These are phyloP conservation scores for Teratosphaeria destructans DNA, from an alignment of 2,329 filamentous ascomycete genomes.

Conservation along the genomic window DNA sequence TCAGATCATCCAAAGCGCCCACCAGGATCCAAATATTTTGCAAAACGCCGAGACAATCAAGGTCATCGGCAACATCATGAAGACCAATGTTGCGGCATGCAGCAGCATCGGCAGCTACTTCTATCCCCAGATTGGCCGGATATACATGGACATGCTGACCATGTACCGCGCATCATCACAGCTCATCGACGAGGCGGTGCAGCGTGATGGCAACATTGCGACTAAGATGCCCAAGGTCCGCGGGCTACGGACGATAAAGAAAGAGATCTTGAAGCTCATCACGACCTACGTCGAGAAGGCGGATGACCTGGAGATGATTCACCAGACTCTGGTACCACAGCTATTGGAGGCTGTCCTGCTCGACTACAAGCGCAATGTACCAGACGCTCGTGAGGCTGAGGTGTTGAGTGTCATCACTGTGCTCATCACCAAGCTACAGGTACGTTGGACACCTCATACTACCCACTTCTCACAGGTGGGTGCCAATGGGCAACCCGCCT, in stretches of 20 bases:
- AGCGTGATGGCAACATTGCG: slow-evolving; percentile 77
- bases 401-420: slow-evolving; percentile 96
- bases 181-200: slow-evolving; percentile 87
- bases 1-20: slow-evolving; percentile 80
- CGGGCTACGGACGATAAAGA: slow-evolving; percentile 94
- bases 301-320: slow-evolving; percentile 87
- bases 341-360: slow-evolving; percentile 86
- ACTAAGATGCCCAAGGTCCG: slow-evolving; percentile 97
- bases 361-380: slow-evolving; percentile 95
- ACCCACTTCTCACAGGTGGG: slow-evolving; percentile 36
- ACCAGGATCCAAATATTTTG: slow-evolving; percentile 71
- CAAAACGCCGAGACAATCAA: slow-evolving; percentile 95
- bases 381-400: slow-evolving; percentile 89
- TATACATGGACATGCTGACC: slow-evolving; percentile 96
- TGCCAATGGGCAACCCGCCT: slow-evolving; percentile 3
- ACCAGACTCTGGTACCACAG: slow-evolving; percentile 88
- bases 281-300: slow-evolving; percentile 98
- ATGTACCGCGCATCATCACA: slow-evolving; percentile 98
- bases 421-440: slow-evolving; percentile 91
- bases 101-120: slow-evolving; percentile 95
- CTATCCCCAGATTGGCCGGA: slow-evolving; percentile 92
- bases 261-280: slow-evolving; percentile 96
- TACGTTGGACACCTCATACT: slow-evolving; percentile 53
- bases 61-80: slow-evolving; percentile 99
- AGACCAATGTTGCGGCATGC: slow-evolving; percentile 98